Evolutionary conservation across 352 stramenopile species (phyloP), one percentile per base, ranked within the genome.

Genomic region (Phytophthora cajani): DNA sequence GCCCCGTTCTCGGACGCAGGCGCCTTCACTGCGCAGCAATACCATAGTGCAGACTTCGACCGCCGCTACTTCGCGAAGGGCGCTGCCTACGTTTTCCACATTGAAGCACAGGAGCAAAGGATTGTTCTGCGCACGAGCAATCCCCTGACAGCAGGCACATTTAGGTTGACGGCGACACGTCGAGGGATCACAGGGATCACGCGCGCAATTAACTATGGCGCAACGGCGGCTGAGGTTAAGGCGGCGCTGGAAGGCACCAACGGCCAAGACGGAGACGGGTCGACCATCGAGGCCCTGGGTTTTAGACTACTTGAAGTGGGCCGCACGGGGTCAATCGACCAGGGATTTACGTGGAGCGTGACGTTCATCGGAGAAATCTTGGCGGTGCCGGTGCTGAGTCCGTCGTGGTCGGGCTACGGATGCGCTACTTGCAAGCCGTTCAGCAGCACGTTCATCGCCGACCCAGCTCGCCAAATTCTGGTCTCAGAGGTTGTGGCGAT

Each of bases 1-100:
- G 94, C 95, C 1, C 95, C 95, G 5, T 90, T 90, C 42, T 89
- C 86, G 3, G 85, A 92, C 57, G 81, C 92, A n/a, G 92, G 95
- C 1, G 64, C 74, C 25, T 90, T 90, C 27, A 63, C 64, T 0
- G 56, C 82, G 2, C 62, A 75, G 17, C 61, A 94, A 62, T 92
- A 94, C 38, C 64, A 93, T 52, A 78, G 80, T 19, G 77, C 60
- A 11, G 71, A 78, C 16, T 89, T 92, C 21, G 88, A 96, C 58
- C 73, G 67, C 8, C 55, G 63, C 9, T 96, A 72, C 62, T 93
- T 92, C 21, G 85, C 81, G n/a, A 87, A 81, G 52, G 89, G 87
- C 7, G 83, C 89, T 1, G 87, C 71, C 8, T 96, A 94, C 50
- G 67, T 93, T 12, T 95, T 91, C 71, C 78, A 93, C 58, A 63